Evolutionary conservation across 164 flowering plant species (phyloP).

Genomic region (Chloranthus sessilifolius): DNA sequence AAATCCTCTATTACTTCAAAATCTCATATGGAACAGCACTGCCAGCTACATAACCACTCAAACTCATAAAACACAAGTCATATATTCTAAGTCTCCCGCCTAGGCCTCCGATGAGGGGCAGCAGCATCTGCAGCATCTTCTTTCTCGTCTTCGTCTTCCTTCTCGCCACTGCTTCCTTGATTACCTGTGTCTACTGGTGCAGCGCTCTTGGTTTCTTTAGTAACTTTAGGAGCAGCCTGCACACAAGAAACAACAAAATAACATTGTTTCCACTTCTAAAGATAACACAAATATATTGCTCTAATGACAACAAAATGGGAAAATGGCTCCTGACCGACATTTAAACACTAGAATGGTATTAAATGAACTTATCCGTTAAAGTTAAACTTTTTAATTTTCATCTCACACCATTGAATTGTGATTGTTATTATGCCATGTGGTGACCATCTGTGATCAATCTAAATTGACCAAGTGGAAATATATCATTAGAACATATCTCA

Average conservation of each 20-base stretch:
- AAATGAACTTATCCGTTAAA: no score
- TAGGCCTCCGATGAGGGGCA: conserved; percentile 41
- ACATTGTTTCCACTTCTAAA: not conserved
- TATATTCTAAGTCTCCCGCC: conserved; percentile 36
- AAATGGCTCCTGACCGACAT: no score
- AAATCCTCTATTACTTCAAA: not conserved
- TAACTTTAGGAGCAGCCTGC: conserved; percentile 22
- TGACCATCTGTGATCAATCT: no score
- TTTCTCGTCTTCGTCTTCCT: conserved; percentile 36
- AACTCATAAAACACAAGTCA: conserved; percentile 8
- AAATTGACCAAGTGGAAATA: no score
- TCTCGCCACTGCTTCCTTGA: conserved; percentile 31
- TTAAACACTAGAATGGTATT: no score
- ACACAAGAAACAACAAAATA: not conserved
- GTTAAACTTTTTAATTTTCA: no score
- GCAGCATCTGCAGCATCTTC: conserved; percentile 36
- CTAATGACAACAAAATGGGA: not conserved
- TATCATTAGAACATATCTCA: no score
- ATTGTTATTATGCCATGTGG: no score
- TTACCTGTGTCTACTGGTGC: conserved; percentile 20
- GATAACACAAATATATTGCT: not conserved
- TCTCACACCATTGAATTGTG: no score
- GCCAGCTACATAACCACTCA: conserved; percentile 1
- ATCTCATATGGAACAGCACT: not conserved
- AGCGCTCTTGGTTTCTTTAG: conserved; percentile 7